Percentiles rank a stretch among this genome's conserved stretches.
Evolutionary conservation across 2,329 filamentous ascomycete genomes (phyloP).

Genomic region (Pseudogymnoascus sp.): DNA sequence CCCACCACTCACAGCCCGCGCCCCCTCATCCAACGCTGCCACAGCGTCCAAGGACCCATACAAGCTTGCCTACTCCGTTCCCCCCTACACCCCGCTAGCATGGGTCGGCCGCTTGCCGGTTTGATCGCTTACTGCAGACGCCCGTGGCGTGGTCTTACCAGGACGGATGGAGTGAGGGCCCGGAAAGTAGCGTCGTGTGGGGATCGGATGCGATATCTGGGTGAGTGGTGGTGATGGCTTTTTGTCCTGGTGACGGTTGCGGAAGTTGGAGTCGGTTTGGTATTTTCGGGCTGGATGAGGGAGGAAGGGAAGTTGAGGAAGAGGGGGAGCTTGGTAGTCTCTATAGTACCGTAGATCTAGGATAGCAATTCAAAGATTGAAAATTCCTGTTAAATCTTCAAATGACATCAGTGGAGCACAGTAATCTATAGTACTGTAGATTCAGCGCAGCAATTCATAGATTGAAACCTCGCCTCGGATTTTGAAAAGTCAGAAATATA

Average conservation of each 20-base stretch:
- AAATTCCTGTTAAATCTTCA: background rate
- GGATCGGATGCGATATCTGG: background rate
- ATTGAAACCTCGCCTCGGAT: too few species aligned
- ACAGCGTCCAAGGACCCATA: background rate
- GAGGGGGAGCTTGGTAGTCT: background rate
- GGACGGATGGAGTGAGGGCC: background rate
- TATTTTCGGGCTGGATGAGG: background rate
- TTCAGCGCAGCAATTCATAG: too few species aligned
- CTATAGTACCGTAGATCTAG: background rate
- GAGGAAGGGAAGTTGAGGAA: background rate
- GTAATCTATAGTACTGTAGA: background rate
- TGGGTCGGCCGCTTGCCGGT: conserved; percentile 4
- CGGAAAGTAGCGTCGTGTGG: background rate
- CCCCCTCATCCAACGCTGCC: conserved; percentile 1
- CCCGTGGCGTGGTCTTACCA: background rate
- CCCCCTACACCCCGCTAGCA: background rate
- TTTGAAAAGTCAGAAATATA: too few species aligned
- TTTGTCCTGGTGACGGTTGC: background rate
- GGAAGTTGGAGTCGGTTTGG: background rate
- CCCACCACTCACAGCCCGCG: background rate
- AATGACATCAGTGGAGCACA: background rate
- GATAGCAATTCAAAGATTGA: background rate
- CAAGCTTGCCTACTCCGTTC: background rate
- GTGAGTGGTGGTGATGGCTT: background rate
- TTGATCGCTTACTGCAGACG: conserved; percentile 5